A percentile compares a stretch with the other conserved stretches of the same genome.
phyloP scores from a whole-genome alignment of 331 rosid species.

The Prunus yedoensis region DNA sequence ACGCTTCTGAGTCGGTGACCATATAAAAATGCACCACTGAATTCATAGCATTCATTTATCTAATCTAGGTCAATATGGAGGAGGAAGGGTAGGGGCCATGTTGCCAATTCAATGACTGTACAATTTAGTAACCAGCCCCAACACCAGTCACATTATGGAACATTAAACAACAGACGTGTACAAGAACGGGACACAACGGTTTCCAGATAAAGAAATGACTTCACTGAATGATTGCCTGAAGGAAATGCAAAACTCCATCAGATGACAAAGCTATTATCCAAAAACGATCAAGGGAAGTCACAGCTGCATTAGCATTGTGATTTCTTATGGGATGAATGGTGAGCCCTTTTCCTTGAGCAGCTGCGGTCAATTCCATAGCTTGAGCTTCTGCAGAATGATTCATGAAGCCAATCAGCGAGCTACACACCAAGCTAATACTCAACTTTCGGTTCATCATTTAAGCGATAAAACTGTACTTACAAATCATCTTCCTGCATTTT shows the following conservation, averaged over 20 bases:
- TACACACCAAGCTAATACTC: neutral
- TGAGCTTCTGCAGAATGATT: constrained; percentile 33
- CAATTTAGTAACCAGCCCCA: constrained; percentile 32
- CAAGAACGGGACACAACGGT: constrained; percentile 23
- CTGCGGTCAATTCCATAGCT: constrained; percentile 27
- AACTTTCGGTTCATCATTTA: neutral
- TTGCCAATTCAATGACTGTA: constrained; percentile 44
- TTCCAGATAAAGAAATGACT: neutral
- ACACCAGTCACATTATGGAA: constrained; percentile 10
- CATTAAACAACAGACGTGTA: constrained; percentile 20
- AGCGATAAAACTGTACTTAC: constrained; percentile 30
- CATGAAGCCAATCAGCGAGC: constrained; percentile 14
- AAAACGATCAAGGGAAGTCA: neutral
- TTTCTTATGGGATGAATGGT: constrained; percentile 34
- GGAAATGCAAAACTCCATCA: constrained; percentile 7
- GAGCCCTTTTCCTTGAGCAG: constrained; percentile 44
- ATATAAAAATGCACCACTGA: neutral
- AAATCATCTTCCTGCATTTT: constrained; percentile 42
- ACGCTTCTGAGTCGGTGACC: neutral
- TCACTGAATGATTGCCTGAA: neutral
- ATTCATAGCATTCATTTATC: neutral
- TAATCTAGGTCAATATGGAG: neutral
- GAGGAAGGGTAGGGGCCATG: constrained; percentile 21
- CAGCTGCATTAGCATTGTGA: constrained; percentile 12
- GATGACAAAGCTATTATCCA: neutral